These are phyloP conservation scores for Xerocomellus intermedius DNA, from an alignment of 768 basidiomycete species.

Conservation along the genomic window DNA sequence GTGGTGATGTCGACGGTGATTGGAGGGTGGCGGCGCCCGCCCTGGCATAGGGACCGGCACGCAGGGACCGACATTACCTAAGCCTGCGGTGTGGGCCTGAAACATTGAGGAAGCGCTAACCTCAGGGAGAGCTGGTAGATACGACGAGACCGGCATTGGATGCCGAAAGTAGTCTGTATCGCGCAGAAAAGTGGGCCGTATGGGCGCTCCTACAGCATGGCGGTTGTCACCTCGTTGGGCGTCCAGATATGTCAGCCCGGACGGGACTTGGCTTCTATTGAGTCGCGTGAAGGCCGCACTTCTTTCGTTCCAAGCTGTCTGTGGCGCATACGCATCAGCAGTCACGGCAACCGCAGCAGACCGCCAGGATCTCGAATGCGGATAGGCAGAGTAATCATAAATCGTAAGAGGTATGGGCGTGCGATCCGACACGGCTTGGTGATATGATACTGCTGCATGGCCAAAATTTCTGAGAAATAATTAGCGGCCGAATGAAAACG, in stretches of 20 bases:
- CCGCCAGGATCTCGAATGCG: neutral
- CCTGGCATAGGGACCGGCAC: slow-evolving; percentile 4
- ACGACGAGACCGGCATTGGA: neutral
- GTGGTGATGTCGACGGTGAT: neutral
- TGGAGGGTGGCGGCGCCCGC: slow-evolving; percentile 1
- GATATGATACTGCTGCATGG: neutral
- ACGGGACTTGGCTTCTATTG: slow-evolving; percentile 10
- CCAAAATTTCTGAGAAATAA: slow-evolving; percentile 6
- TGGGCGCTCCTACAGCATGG: slow-evolving; percentile 23
- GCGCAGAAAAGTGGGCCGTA: slow-evolving; percentile 2
- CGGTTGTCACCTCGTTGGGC: neutral
- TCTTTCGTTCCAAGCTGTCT: neutral
- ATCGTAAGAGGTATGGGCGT: neutral
- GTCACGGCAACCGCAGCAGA: neutral
- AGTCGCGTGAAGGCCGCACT: neutral
- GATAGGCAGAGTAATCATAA: neutral
- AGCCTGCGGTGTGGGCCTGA: neutral
- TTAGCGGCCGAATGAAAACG: neutral
- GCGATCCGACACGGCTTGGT: too few relatives aligned
- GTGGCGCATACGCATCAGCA: neutral
- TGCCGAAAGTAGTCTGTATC: neutral
- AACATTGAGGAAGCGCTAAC: neutral
- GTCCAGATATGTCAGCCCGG: neutral
- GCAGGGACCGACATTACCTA: neutral
- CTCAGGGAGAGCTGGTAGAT: neutral